These are phyloP conservation scores for Fusarium illudens DNA, from an alignment of 2,329 filamentous ascomycete genomes.

Conservation along the genomic window DNA sequence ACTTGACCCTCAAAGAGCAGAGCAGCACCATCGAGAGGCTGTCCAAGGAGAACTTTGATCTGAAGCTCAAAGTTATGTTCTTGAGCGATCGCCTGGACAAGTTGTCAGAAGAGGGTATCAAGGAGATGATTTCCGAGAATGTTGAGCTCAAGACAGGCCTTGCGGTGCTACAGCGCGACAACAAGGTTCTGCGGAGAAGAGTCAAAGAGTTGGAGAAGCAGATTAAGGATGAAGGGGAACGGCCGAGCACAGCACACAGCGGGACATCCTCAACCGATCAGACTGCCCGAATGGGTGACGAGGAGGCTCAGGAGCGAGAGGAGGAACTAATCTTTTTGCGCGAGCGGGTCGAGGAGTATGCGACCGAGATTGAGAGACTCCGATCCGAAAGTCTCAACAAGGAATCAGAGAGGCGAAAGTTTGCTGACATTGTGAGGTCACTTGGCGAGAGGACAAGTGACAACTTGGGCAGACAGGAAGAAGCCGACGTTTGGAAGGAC, in stretches of 20 bases:
- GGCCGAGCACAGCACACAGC: conserved; percentile 68
- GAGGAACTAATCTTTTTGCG: conserved; percentile 86
- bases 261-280: conserved; percentile 65
- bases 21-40: conserved; percentile 96
- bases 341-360: conserved; percentile 85
- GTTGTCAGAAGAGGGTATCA: conserved; percentile 93
- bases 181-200: conserved; percentile 80
- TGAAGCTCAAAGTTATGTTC: conserved; percentile 98
- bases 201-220: conserved; percentile 89
- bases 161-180: conserved; percentile 88
- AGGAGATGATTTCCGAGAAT: conserved; percentile 98
- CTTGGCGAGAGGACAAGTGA: conserved; percentile 60
- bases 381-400: conserved; percentile 79
- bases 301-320: conserved; percentile 74
- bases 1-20: conserved; percentile 93
- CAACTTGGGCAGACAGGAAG: conserved; percentile 64
- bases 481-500: conserved; percentile 92
- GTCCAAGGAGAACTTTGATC: conserved; percentile 97
- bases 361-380: conserved; percentile 83
- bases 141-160: conserved; percentile 93
- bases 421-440: conserved; percentile 78
- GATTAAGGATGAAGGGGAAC: conserved; percentile 70
- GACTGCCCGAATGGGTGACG: conserved; percentile 63
- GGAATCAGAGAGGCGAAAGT: conserved; percentile 85
- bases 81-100: conserved; percentile 92